Conservation (phyloP, 495 filamentous ascomycete genomes). For the Mytilinidion resinicola region DNA sequence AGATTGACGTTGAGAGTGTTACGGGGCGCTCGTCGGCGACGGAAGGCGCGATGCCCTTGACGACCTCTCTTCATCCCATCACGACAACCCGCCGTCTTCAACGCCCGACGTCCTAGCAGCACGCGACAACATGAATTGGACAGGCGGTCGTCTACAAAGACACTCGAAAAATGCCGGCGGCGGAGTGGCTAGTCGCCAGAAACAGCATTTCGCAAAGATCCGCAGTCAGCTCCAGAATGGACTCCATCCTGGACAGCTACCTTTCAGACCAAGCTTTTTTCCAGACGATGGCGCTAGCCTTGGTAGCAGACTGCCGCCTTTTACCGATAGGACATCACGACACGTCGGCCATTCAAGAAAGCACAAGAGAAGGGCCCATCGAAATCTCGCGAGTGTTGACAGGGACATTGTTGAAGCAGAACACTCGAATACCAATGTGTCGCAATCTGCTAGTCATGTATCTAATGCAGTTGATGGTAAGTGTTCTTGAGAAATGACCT, state of each 20-base stretch:
- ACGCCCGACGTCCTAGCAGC: not conserved
- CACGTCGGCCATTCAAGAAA: constrained; percentile 12
- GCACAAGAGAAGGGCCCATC: not conserved
- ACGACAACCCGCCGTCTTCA: no score
- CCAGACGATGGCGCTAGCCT: constrained; percentile 4
- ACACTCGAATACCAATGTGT: not conserved
- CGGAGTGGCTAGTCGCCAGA: constrained; percentile 19
- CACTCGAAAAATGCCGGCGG: constrained; percentile 12
- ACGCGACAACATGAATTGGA: constrained; percentile 28
- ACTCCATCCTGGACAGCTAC: not conserved
- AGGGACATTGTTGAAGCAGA: not conserved
- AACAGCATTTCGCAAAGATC: constrained; percentile 25
- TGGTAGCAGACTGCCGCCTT: constrained; percentile 5
- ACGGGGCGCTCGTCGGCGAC: no score
- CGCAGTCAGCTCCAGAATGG: constrained; percentile 21
- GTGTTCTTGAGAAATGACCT: no score
- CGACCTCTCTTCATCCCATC: no score
- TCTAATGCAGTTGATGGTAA: no score
- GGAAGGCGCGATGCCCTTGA: no score
- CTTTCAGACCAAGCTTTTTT: constrained; percentile 17
- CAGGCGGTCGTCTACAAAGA: constrained; percentile 27
- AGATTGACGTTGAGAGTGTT: no score
- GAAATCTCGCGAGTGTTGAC: not conserved
- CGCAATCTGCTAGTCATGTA: not conserved
- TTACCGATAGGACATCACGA: constrained; percentile 3